phyloP scores from a whole-genome alignment of 805 yeast species.

The Yamadazyma akitaensis region DNA sequence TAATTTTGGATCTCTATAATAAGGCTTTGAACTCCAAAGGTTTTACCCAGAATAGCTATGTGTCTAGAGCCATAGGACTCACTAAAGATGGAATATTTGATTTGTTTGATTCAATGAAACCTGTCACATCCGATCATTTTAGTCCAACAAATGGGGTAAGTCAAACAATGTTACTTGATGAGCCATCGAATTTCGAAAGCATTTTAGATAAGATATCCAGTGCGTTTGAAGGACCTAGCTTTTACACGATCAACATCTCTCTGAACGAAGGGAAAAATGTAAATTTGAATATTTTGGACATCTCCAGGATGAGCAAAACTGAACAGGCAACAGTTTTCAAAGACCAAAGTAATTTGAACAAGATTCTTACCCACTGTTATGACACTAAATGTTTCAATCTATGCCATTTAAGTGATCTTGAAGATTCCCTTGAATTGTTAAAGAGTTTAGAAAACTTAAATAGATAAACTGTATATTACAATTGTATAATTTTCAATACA shows the following conservation, averaged over 20 bases:
- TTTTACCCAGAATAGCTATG: not conserved
- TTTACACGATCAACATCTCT: not conserved
- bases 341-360: not conserved
- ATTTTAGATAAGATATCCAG: conserved; percentile 5
- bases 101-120: conserved; percentile 10
- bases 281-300: conserved; percentile 1
- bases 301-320: not conserved
- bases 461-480: conserved; percentile 7
- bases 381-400: conserved; percentile 1
- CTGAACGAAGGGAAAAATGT: not conserved
- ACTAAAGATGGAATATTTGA: conserved; percentile 3
- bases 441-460: conserved; percentile 1
- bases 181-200: conserved; percentile 8
- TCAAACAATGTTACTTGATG: conserved; percentile 14
- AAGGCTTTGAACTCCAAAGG: not conserved
- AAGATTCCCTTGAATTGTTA: conserved; percentile 1
- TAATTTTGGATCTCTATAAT: conserved; percentile 1
- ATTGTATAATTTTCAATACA: conserved; percentile 6
- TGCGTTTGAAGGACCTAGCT: conserved; percentile 2
- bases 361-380: not conserved
- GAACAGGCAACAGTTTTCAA: not conserved
- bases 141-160: conserved; percentile 1
- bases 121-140: not conserved
- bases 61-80: conserved; percentile 12
- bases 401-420: conserved; percentile 1